phyloP scores from a whole-genome alignment of 371 early-diverging fungal species.

The Actinomortierella wolfii region DNA sequence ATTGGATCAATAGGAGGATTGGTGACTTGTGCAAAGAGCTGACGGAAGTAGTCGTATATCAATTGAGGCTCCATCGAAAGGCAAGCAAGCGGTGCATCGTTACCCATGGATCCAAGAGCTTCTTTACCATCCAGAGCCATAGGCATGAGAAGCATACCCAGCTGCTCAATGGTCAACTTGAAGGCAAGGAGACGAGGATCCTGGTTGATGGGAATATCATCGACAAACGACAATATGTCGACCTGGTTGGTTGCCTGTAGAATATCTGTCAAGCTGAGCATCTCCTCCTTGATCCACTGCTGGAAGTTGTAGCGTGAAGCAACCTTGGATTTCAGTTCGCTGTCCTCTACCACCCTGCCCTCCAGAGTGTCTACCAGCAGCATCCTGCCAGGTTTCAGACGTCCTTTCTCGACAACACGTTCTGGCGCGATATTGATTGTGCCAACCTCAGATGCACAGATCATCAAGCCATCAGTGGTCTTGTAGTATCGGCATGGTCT shows the following conservation, averaged over 20 bases:
- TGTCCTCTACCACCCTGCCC: conserved; percentile 90
- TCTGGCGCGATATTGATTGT: conserved; percentile 85
- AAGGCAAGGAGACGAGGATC: conserved; percentile 90
- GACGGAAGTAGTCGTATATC: conserved; percentile 95
- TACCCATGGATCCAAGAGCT: conserved; percentile 97
- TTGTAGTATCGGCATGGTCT: conserved; percentile 93
- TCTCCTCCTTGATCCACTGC: conserved; percentile 83
- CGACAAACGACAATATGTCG: conserved; percentile 29
- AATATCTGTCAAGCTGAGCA: conserved; percentile 72
- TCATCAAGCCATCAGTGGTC: conserved; percentile 91
- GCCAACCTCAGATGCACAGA: conserved; percentile 97
- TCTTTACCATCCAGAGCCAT: conserved; percentile 93
- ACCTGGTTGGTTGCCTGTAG: conserved; percentile 45
- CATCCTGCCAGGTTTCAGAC: conserved; percentile 96
- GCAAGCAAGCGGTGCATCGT: conserved; percentile 94
- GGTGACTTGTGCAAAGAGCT: conserved; percentile 97
- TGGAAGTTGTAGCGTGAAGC: conserved; percentile 75
- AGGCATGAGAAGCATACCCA: conserved; percentile 85
- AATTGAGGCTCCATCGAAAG: conserved; percentile 86
- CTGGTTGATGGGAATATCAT: conserved; percentile 40
- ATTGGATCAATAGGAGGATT: conserved; percentile 98
- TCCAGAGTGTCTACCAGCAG: conserved; percentile 95
- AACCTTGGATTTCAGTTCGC: conserved; percentile 80
- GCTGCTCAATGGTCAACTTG: conserved; percentile 92
- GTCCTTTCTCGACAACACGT: conserved; percentile 85